Conservation (phyloP, 768 basidiomycete genomes). For the Tricholoma matsutake region DNA sequence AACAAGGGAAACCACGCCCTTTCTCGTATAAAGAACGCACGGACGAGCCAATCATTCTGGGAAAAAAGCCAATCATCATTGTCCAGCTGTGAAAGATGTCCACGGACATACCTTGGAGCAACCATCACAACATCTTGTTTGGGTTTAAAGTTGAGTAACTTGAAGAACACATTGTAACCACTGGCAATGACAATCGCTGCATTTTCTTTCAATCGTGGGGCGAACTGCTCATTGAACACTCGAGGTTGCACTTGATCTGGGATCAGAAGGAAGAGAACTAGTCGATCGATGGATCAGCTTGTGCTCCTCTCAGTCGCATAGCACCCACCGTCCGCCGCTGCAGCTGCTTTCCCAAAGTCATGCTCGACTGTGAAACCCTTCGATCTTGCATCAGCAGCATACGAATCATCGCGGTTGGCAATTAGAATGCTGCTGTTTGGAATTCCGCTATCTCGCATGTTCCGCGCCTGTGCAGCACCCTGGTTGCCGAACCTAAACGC, state of each 20-base stretch:
- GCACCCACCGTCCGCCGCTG: conserved; percentile 50
- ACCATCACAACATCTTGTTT: conserved; percentile 65
- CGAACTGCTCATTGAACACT: conserved; percentile 56
- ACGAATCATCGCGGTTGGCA: conserved; percentile 55
- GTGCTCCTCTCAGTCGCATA: background rate
- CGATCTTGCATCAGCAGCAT: conserved; percentile 53
- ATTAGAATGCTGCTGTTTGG: conserved; percentile 58
- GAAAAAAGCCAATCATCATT: background rate
- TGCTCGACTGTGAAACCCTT: conserved; percentile 58
- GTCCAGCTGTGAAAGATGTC: too few species aligned
- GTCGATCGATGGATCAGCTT: background rate
- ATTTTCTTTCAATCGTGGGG: conserved; percentile 44
- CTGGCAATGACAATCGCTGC: conserved; percentile 57
- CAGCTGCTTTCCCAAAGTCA: conserved; percentile 53
- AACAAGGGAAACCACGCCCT: conserved; percentile 61
- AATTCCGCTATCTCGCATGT: conserved; percentile 60
- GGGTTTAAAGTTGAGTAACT: conserved; percentile 49
- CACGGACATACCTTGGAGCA: conserved; percentile 46
- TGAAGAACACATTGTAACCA: conserved; percentile 65
- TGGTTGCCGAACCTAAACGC: conserved; percentile 56
- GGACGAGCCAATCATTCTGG: conserved; percentile 65
- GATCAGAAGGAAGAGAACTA: conserved; percentile 59
- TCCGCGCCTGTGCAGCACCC: conserved; percentile 65
- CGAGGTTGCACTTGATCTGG: conserved; percentile 64
- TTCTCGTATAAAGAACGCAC: conserved; percentile 60